These are phyloP conservation scores for Cystoderma amianthinum DNA, from an alignment of 768 basidiomycete genomes.

Conservation along the genomic window DNA sequence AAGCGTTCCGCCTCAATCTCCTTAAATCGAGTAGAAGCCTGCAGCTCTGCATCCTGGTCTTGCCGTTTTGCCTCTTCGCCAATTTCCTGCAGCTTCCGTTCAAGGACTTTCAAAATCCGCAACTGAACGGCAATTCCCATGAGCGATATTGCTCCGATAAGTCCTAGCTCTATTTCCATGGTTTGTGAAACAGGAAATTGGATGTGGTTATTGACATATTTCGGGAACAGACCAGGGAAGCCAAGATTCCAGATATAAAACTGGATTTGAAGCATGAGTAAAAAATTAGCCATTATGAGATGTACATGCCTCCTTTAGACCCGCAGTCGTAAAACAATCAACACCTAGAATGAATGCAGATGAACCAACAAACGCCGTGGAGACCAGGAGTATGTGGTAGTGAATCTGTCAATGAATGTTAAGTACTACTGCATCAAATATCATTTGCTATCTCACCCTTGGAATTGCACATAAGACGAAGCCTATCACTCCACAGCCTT, in stretches of 20 bases:
- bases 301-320: slow-evolving; percentile 86
- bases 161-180: slow-evolving; percentile 91
- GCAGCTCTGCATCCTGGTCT: slow-evolving; percentile 70
- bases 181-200: slow-evolving; percentile 81
- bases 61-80: slow-evolving; percentile 63
- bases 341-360: slow-evolving; percentile 89
- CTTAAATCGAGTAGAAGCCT: slow-evolving; percentile 64
- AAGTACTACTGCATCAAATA: no score
- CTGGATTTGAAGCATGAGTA: slow-evolving; percentile 28
- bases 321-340: slow-evolving; percentile 89
- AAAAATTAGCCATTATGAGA: slow-evolving; percentile 5
- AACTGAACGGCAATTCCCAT: slow-evolving; percentile 90
- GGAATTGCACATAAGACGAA: slow-evolving; percentile 84
- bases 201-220: slow-evolving; percentile 59
- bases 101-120: slow-evolving; percentile 75
- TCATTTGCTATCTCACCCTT: slow-evolving; percentile 39
- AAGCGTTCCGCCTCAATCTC: slow-evolving; percentile 62
- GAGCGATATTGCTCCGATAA: slow-evolving; percentile 75
- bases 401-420: slow-evolving; percentile 43
- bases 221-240: slow-evolving; percentile 73
- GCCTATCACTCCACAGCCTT: slow-evolving; percentile 67
- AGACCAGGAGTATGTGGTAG: slow-evolving; percentile 79
- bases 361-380: slow-evolving; percentile 87
- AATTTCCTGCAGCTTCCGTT: slow-evolving; percentile 75
- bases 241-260: slow-evolving; percentile 97